Evolutionary conservation across 305 asterid species (phyloP), one percentile per base, ranked within the genome.

Genomic region (Fraxinus xanthoxyloides): DNA sequence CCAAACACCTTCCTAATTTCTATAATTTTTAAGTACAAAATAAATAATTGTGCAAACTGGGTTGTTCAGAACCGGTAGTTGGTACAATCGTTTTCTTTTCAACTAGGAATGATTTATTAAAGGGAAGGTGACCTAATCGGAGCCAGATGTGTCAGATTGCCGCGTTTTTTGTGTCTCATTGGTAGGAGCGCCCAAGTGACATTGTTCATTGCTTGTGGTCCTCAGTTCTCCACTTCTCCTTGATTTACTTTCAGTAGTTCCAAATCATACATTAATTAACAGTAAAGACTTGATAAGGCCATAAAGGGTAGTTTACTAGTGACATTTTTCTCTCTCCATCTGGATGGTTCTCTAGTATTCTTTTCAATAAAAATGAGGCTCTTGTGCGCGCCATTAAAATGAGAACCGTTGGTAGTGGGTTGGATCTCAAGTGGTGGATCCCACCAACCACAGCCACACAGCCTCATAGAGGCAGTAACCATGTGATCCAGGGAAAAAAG

Each of bases 331-430:
- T 36, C 40, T 82, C 48, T 46, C 73, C 30, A 79, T 74, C 35
- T 79, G 69, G 38, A 75, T 80, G 80, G 73, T 84, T 82, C 78
- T 84, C 86, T 84, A 76, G 10, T n/a, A 23, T n/a, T 54, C 67
- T 73, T 87, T 77, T 15, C 21, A 17, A 85, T 77, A 43, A 86
- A 85, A 77, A 74, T 19, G 79, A 79, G 77, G 40, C 43, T 59
- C 65, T 12, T n/a, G 21, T 80, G 63, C 56, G 59, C 46, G 79
- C 82, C 85, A 72, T 46, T 87, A 85, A 83, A 88, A 86, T 85
- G 82, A 85, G 85, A 76, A 81, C 93, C 93, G 80, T 85, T 85
- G 88, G 82, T 88, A 46, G 89, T 87, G 90, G 78, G 81, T 85
- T 61, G 88, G 85, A 80, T 84, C 67, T 83, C 73, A 77, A 87